Base-by-base conservation (phyloP, 331 rosid genomes). In the Rosa hybrid region DNA sequence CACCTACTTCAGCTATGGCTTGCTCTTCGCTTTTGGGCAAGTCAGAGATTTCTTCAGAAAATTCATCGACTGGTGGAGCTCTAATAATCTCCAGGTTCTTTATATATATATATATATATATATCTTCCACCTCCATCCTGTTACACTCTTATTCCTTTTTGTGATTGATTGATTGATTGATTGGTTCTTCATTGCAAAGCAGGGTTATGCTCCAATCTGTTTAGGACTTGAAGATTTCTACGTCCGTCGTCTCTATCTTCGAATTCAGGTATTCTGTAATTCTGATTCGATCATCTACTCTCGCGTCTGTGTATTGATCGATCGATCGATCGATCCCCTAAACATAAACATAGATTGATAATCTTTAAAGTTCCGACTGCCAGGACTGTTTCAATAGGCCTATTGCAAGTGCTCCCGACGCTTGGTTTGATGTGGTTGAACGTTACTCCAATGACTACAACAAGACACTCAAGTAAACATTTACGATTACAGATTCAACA, bases 351-450 rank as follows among this genome's bases (percentile, higher is more conserved):
- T 25, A 13, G 45, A 39, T 21, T 45, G 11, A 25, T 77, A 44
- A 12, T 49, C 14, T 53, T 44, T 3, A 12, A 48, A 23, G 72
- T 79, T 59, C 18, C 23, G 38, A 45, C 45, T 70, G 46, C 27
- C 90, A 94, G 99, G 99, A 92, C 81, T 94, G 98, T 85, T 94
- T 94, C 81, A 96, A 97, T 48, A 88, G 98, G 77, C 98, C 97
- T 25, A 95, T 95, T 56, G 72, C 97, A 25, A 95, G 99, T 85
- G 97, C 98, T 83, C 99, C 98, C 34, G 98, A 95, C 81, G 91
- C 99, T 69, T 95, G 99, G 99, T 87, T 95, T 86, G 98, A 95
- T 82, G 97, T 95, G 67, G 98, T 95, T 0, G 99, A 95, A 77
- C 98, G 99, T 81, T 80, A 65, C 90, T 95, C 98, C 41, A 89